Conservation (phyloP, 1,139 yeast genomes). For the Keqinozyma sinolaborantium region DNA sequence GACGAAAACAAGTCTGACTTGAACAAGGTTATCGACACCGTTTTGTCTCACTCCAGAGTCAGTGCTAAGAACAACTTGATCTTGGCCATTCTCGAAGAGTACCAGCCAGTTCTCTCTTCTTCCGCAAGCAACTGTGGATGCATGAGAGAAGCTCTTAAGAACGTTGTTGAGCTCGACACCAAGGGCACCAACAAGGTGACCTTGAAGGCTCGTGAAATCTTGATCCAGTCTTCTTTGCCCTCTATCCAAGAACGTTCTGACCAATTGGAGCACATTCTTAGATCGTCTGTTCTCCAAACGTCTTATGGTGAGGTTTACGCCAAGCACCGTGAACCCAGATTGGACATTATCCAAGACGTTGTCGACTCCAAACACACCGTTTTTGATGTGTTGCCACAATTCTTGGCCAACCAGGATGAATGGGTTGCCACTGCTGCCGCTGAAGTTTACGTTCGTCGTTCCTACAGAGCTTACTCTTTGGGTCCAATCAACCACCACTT, state of each 20-base stretch:
- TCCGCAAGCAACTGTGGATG: conserved; percentile 65
- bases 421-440: conserved; percentile 95
- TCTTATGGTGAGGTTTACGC: conserved; percentile 80
- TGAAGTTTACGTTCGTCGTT: conserved; percentile 93
- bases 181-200: conserved; percentile 92
- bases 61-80: conserved; percentile 90
- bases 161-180: conserved; percentile 81
- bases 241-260: conserved; percentile 94
- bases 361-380: conserved; percentile 96
- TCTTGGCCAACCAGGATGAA: conserved; percentile 77
- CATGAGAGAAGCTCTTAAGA: conserved; percentile 68
- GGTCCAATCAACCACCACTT: conserved; percentile 67
- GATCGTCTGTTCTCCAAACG: conserved; percentile 86
- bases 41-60: conserved; percentile 88
- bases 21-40: conserved; percentile 65
- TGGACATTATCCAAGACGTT: conserved; percentile 79
- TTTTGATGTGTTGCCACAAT: conserved; percentile 91
- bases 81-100: conserved; percentile 77
- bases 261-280: conserved; percentile 92
- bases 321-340: conserved; percentile 78
- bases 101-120: conserved; percentile 71
- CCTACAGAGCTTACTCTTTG: conserved; percentile 92
- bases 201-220: conserved; percentile 92
- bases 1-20: conserved; percentile 82
- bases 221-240: conserved; percentile 95